Conservation (phyloP, 2,329 filamentous ascomycete species). For the Diaporthe sp. region DNA sequence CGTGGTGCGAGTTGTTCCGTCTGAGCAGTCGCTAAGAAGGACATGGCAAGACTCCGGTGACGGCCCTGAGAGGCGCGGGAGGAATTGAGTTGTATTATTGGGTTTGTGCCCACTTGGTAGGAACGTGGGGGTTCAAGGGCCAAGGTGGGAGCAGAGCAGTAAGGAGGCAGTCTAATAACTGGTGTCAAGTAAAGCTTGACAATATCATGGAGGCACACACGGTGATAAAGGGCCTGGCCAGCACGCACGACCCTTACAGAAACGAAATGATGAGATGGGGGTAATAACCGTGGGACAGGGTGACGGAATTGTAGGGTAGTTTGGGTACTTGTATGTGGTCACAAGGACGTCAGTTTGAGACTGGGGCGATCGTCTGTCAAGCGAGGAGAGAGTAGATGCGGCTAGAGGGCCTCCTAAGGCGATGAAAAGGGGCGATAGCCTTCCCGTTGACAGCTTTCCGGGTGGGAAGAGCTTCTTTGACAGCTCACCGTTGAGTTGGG, state of each 20-base stretch:
- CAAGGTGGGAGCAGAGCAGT: neutral
- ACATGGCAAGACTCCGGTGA: conserved; percentile 4
- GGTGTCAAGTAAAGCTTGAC: conserved; percentile 19
- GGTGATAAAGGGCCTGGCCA: neutral
- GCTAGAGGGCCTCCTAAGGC: neutral
- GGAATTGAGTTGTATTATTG: conserved; percentile 9
- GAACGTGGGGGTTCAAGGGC: neutral
- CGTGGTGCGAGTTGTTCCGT: conserved; percentile 1
- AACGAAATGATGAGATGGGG: neutral
- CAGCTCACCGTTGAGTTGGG: conserved; percentile 14
- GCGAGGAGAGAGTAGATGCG: neutral
- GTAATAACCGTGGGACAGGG: neutral
- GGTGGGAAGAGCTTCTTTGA: neutral
- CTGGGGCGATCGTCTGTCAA: conserved; percentile 4
- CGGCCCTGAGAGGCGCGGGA: neutral
- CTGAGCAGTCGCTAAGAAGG: conserved; percentile 19
- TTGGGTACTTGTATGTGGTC: conserved; percentile 19
- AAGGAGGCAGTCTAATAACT: conserved; percentile 40
- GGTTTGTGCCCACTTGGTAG: neutral
- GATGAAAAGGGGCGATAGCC: conserved; percentile 1
- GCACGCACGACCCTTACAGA: neutral
- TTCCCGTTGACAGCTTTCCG: conserved; percentile 12
- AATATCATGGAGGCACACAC: neutral
- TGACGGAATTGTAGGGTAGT: neutral
- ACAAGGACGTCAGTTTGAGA: conserved; percentile 34